phyloP scores from a whole-genome alignment of 2,329 filamentous ascomycete genomes.

The Lojkania enalia region DNA sequence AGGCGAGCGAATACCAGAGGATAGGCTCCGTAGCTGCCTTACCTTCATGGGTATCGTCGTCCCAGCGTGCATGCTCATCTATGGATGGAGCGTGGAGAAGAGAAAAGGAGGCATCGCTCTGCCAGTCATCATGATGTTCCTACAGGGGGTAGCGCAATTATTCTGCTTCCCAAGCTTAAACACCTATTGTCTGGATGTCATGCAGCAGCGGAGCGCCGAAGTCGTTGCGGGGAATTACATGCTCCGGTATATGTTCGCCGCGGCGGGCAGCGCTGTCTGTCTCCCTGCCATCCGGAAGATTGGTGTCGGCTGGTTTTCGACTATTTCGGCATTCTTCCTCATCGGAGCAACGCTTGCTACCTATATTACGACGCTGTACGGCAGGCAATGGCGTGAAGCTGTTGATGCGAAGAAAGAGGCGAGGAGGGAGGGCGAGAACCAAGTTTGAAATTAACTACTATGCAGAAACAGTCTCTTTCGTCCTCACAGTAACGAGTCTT shows the following conservation, averaged over 20 bases:
- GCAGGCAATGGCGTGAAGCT: conserved; percentile 56
- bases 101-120: conserved; percentile 59
- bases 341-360: conserved; percentile 51
- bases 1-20: conserved; percentile 67
- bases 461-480: too few relatives aligned
- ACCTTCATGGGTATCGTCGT: conserved; percentile 61
- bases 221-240: conserved; percentile 80
- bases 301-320: conserved; percentile 81
- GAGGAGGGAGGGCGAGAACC: conserved; percentile 37
- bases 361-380: conserved; percentile 56
- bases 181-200: conserved; percentile 81
- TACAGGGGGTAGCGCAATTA: conserved; percentile 73
- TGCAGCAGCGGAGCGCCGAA: conserved; percentile 70
- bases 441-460: too few relatives aligned
- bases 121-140: conserved; percentile 73
- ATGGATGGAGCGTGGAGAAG: conserved; percentile 66
- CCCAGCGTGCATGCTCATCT: conserved; percentile 67
- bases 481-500: too few relatives aligned
- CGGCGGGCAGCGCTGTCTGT: conserved; percentile 69
- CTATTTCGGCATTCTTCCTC: conserved; percentile 65
- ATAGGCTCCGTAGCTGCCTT: conserved; percentile 61
- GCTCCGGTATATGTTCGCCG: conserved; percentile 74
- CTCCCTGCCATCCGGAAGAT: conserved; percentile 74
- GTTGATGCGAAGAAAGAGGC: conserved; percentile 55
- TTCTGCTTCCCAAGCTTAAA: conserved; percentile 77